A percentile compares a stretch with the other conserved stretches of the same genome.
phyloP scores from a whole-genome alignment of 345 rosid genomes.

The Eucalyptus cloeziana region DNA sequence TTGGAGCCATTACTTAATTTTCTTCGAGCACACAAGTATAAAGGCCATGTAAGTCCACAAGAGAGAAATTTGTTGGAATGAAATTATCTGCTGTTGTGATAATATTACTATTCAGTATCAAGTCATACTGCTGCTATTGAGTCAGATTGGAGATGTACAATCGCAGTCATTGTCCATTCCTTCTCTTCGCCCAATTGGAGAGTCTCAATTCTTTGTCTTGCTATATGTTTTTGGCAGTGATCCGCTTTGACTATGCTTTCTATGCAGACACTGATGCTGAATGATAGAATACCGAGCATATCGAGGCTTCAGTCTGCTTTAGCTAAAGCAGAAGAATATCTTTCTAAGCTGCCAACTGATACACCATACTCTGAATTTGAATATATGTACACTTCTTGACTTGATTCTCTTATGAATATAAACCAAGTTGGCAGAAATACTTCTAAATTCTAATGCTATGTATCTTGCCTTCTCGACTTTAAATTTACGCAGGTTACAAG shows the following conservation, averaged over 20 bases:
- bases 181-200: neutral
- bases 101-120: neutral
- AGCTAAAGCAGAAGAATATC: slow-evolving; percentile 78
- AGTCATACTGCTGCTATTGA: neutral
- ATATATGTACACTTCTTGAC: slow-evolving; percentile 23
- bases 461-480: neutral
- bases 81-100: neutral
- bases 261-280: slow-evolving; percentile 79
- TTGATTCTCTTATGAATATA: neutral
- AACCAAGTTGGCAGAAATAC: neutral
- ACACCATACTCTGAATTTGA: slow-evolving; percentile 72
- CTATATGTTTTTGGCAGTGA: neutral
- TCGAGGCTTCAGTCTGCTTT: slow-evolving; percentile 53
- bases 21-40: slow-evolving; percentile 72
- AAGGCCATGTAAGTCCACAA: slow-evolving; percentile 69
- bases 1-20: slow-evolving; percentile 85
- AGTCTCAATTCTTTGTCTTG: neutral
- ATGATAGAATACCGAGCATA: slow-evolving; percentile 69
- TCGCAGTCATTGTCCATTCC: neutral
- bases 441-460: neutral
- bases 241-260: neutral
- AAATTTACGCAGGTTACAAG: slow-evolving; percentile 45
- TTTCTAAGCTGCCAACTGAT: slow-evolving; percentile 61
- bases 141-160: neutral
- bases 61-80: neutral